These are phyloP conservation scores for Solanum pinnatisectum DNA, from an alignment of 257 asterid genomes.

Conservation along the genomic window DNA sequence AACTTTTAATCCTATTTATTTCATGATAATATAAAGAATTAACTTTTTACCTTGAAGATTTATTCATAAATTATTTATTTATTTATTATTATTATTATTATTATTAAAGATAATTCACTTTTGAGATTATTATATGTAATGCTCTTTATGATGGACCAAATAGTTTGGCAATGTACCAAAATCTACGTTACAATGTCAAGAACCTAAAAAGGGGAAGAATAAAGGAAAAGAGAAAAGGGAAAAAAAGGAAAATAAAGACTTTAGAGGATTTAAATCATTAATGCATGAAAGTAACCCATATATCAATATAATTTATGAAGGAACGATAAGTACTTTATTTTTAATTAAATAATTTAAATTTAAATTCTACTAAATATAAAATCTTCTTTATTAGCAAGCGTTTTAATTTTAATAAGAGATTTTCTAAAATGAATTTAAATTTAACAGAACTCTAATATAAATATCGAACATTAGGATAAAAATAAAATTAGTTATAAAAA, in stretches of 20 bases:
- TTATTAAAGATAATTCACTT: too few relatives aligned
- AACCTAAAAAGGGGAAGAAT: neutral
- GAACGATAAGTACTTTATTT: neutral
- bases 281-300: neutral
- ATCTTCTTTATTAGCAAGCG: accelerated
- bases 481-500: neutral
- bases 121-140: neutral
- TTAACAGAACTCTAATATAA: neutral
- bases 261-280: neutral
- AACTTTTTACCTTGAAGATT: neutral
- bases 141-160: neutral
- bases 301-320: neutral
- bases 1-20: neutral
- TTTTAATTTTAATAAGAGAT: accelerated
- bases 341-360: neutral
- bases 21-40: too few relatives aligned
- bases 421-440: neutral
- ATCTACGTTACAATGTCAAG: neutral
- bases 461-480: neutral
- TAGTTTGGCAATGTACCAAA: neutral
- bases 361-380: neutral
- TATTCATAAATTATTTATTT: too few relatives aligned
- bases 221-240: neutral
- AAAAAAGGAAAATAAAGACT: neutral
- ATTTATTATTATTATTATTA: too few relatives aligned